Evolutionary conservation across 1,284 basidiomycete genomes (phyloP), one percentile per base, ranked within the genome.

Genomic region (Coniferiporia sulphurascens): DNA sequence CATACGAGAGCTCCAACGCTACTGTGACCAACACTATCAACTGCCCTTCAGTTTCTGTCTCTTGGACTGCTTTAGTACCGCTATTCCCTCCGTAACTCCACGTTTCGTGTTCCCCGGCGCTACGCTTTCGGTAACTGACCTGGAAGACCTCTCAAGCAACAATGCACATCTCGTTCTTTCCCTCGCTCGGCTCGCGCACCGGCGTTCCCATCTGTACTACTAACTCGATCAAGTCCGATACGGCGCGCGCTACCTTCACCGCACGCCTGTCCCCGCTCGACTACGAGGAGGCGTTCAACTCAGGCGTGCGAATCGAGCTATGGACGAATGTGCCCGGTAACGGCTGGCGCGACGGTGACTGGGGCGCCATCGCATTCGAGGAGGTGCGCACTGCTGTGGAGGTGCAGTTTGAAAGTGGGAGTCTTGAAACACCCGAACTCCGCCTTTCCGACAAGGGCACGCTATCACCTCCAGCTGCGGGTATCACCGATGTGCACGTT

Each of bases 241-340:
- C 60, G 19, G 64, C 67, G 19, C 57, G 69, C 36, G 62, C 80
- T 13, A 70, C 70, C 54, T 78, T 81, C 63, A 72, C 68, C 15
- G 78, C 77, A 15, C 65, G 66, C 36, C 62, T 79, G 10, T 59
- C 61, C 59, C 51, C 63, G 43, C 59, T 66, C 17, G 74, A 77
- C 57, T 72, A 74, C 59, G 66, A 71, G 13, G 66, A 72, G 35
- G 65, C 76, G 41, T 64, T 67, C 44, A 64, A 63, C 2, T 68
- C 73, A 21, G 70, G 70, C 17, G 72, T 69, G 10, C 71, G 68
- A 49, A 64, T 82, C 4, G 78, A 81, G 65, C 67, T 80, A 1
- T 82, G 78, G 78, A 77, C 78, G 10, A 69, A 81, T 62, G 66
- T 78, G 21, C 73, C 74, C 36, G 60, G 62, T 48, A 64, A 64